These are phyloP conservation scores for Termitomyces sp. DNA, from an alignment of 768 basidiomycete genomes.

Conservation along the genomic window DNA sequence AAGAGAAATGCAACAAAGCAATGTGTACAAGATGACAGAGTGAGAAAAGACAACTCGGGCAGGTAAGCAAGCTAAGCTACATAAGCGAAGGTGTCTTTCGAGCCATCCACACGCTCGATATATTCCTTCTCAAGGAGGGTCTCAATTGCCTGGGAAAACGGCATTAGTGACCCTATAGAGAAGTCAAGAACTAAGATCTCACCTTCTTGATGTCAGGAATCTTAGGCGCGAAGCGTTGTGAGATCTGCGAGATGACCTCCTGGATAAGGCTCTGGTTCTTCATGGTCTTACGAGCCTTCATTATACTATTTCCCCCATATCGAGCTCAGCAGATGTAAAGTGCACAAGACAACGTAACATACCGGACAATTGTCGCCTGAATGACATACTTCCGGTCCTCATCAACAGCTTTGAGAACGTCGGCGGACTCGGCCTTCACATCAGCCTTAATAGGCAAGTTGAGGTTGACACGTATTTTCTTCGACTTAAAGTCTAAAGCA, in stretches of 20 bases:
- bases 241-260: constrained; percentile 88
- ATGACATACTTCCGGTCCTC: constrained; percentile 98
- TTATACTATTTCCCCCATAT: constrained; percentile 51
- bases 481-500: constrained; percentile 81
- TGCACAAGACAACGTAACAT: constrained; percentile 11
- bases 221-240: constrained; percentile 87
- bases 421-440: constrained; percentile 85
- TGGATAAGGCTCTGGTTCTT: constrained; percentile 89
- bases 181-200: constrained; percentile 4
- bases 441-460: constrained; percentile 95
- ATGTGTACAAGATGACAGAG: background rate
- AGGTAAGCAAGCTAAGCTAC: constrained; percentile 42
- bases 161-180: background rate
- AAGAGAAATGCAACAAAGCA: constrained; percentile 3
- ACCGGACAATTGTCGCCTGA: constrained; percentile 91
- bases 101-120: constrained; percentile 92
- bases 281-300: constrained; percentile 95
- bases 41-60: background rate
- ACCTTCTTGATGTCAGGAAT: constrained; percentile 98
- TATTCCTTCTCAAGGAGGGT: constrained; percentile 96
- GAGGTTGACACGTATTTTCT: constrained; percentile 90
- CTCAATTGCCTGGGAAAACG: constrained; percentile 71
- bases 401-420: constrained; percentile 93
- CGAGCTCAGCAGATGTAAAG: background rate
- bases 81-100: constrained; percentile 83